A percentile compares a stretch with the other conserved stretches of the same genome.
These are phyloP conservation scores for Neurospora hispaniola DNA, from an alignment of 495 filamentous ascomycete species.

Conservation along the genomic window DNA sequence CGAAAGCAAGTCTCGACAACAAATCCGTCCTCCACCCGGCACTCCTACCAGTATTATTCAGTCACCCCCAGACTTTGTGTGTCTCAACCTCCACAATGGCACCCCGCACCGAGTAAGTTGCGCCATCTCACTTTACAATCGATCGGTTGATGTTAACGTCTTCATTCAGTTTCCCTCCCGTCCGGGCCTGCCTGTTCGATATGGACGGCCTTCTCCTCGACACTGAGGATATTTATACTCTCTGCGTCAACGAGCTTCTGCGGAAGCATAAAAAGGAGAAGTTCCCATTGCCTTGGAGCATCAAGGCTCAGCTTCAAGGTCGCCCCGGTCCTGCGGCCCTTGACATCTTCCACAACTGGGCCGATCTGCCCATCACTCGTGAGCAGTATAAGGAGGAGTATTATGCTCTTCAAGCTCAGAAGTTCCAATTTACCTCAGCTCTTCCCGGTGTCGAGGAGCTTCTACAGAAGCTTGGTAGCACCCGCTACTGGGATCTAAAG, in stretches of 20 bases:
- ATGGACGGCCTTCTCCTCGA: conserved; percentile 96
- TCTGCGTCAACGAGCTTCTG: conserved; percentile 72
- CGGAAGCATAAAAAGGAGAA: conserved; percentile 55
- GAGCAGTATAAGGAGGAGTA: conserved; percentile 53
- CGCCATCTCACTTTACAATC: conserved; percentile 7
- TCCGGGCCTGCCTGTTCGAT: conserved; percentile 94
- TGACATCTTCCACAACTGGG: conserved; percentile 56
- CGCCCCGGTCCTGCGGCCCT: conserved; percentile 61
- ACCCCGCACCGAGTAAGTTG: conserved; percentile 31
- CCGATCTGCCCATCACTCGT: conserved; percentile 64
- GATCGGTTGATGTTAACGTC: neutral
- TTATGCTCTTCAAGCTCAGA: conserved; percentile 48
- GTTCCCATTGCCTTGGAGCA: conserved; percentile 80
- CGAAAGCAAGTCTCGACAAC: neutral
- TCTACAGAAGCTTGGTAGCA: conserved; percentile 42
- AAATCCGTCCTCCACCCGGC: neutral
- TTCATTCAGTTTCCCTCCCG: conserved; percentile 52
- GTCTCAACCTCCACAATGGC: conserved; percentile 20
- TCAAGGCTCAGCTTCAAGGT: conserved; percentile 95
- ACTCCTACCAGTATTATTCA: neutral
- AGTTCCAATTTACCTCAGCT: conserved; percentile 63
- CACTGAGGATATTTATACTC: conserved; percentile 86
- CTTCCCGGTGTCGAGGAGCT: conserved; percentile 70
- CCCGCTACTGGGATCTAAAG: conserved; percentile 32
- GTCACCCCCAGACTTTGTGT: no score